These are phyloP conservation scores for Ophiostoma ulmi DNA, from an alignment of 2,329 filamentous ascomycete species.

Conservation along the genomic window DNA sequence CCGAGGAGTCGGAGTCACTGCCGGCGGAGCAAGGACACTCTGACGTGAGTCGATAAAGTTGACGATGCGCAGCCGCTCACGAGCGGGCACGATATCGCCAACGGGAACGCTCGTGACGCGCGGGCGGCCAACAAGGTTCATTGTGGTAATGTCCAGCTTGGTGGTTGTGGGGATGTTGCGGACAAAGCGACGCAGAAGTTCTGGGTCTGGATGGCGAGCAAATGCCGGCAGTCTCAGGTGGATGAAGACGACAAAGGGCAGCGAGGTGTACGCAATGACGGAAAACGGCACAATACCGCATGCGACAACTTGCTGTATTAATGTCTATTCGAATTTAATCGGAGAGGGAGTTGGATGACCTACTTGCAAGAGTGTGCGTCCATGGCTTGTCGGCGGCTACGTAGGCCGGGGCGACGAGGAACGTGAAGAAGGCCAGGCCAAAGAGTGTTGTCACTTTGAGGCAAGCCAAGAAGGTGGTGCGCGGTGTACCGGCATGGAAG, in stretches of 20 bases:
- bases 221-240: conserved; percentile 62
- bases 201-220: conserved; percentile 49
- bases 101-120: conserved; percentile 37
- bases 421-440: conserved; percentile 59
- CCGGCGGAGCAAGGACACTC: conserved; percentile 30
- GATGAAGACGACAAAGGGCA: conserved; percentile 68
- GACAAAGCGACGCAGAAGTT: conserved; percentile 51
- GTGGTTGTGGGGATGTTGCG: conserved; percentile 42
- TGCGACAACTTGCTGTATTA: conserved; percentile 44
- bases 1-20: neutral
- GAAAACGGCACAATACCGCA: conserved; percentile 61
- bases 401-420: conserved; percentile 59
- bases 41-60: conserved; percentile 32
- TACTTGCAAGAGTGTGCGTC: conserved; percentile 37
- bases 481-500: conserved; percentile 67
- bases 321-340: neutral
- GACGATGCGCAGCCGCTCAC: conserved; percentile 37
- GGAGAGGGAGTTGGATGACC: conserved; percentile 26
- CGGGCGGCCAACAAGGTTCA: conserved; percentile 52
- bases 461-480: conserved; percentile 63
- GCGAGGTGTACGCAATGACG: conserved; percentile 58
- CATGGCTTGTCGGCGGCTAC: conserved; percentile 39
- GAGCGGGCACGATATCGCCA: conserved; percentile 34
- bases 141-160: conserved; percentile 49
- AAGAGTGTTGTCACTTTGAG: conserved; percentile 68